Evolutionary conservation across 1,139 yeast genomes (phyloP).

Genomic region (Kazachstania sp.): DNA sequence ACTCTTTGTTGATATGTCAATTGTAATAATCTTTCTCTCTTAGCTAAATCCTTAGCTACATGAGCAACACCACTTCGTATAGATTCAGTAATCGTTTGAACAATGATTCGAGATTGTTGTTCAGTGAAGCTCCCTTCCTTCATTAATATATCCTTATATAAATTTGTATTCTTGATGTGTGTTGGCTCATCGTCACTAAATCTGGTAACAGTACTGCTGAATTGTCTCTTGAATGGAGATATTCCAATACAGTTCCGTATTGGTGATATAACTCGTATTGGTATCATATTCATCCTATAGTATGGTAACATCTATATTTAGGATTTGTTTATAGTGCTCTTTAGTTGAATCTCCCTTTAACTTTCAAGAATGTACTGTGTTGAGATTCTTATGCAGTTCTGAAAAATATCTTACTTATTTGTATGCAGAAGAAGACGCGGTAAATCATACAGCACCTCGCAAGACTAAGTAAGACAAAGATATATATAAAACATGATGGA

Average conservation of each 20-base stretch:
- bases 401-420: no score
- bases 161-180: constrained; percentile 26
- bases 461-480: not conserved
- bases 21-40: constrained; percentile 72
- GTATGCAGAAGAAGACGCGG: no score
- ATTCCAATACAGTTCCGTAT: not conserved
- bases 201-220: not conserved
- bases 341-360: no score
- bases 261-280: not conserved
- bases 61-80: constrained; percentile 74
- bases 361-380: no score
- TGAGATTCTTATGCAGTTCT: no score
- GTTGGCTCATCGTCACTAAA: constrained; percentile 18
- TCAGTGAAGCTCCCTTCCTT: constrained; percentile 64
- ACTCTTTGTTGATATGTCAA: constrained; percentile 93
- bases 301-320: not conserved
- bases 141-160: constrained; percentile 30
- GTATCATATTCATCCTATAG: not conserved
- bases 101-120: constrained; percentile 75
- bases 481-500: not conserved
- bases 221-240: not conserved
- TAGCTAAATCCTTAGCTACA: constrained; percentile 67
- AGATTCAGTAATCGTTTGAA: constrained; percentile 64
- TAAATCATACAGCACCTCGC: no score
- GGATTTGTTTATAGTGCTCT: no score